phyloP scores from a whole-genome alignment of 1,139 yeast species.

The Zhuliangozyma blackwelliae region DNA sequence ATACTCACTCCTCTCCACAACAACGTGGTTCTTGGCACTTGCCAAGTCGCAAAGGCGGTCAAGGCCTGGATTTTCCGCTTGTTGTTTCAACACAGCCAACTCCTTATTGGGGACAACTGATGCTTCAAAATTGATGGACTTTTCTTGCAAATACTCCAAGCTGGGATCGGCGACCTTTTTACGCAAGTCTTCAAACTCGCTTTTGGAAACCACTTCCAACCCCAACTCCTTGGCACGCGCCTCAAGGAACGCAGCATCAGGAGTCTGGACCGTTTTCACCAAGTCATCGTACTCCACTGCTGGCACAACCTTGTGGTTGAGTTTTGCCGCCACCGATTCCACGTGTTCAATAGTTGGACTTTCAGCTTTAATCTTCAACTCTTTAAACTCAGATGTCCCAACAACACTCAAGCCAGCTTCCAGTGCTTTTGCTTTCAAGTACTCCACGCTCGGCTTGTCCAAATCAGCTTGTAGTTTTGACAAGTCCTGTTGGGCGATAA shows the following conservation, averaged over 20 bases:
- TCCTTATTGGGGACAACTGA: slow-evolving; percentile 16
- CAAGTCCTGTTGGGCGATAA: slow-evolving; percentile 19
- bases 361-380: too few relatives aligned
- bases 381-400: too few relatives aligned
- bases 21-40: slow-evolving; percentile 11
- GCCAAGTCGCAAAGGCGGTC: slow-evolving; percentile 11
- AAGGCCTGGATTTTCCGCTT: slow-evolving; percentile 11
- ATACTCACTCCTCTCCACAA: slow-evolving; percentile 11
- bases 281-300: slow-evolving; percentile 11
- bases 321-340: too few relatives aligned
- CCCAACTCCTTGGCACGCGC: slow-evolving; percentile 11
- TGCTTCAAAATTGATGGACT: slow-evolving; percentile 10
- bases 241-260: slow-evolving; percentile 11
- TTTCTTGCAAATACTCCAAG: slow-evolving; percentile 10
- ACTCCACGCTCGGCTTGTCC: slow-evolving; percentile 23
- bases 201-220: slow-evolving; percentile 14
- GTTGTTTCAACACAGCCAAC: slow-evolving; percentile 9
- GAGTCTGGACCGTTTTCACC: slow-evolving; percentile 8
- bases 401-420: slow-evolving; percentile 1
- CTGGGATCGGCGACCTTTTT: slow-evolving; percentile 16
- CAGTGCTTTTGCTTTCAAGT: slow-evolving; percentile 28
- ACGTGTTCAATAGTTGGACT: too few relatives aligned
- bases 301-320: slow-evolving; percentile 10
- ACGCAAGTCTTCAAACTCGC: slow-evolving; percentile 13
- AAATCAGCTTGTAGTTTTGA: slow-evolving; percentile 15